Conservation (phyloP, 1,284 basidiomycete species). For the Moesziomyces sp. region DNA sequence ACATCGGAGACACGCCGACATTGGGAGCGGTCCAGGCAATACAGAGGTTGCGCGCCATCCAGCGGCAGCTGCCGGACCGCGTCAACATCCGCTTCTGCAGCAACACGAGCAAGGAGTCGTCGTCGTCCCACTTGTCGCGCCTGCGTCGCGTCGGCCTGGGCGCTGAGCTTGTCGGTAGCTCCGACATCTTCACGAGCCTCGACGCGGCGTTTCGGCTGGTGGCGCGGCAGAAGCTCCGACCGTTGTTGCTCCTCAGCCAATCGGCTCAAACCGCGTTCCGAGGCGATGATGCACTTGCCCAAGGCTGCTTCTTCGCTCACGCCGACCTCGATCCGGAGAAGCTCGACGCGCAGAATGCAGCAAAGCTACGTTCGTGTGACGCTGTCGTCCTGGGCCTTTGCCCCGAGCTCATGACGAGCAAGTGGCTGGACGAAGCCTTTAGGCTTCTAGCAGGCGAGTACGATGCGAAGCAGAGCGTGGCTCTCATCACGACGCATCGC, state of each 20-base stretch:
- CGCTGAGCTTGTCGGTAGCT: slow-evolving; percentile 11
- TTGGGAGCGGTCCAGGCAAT: slow-evolving; percentile 28
- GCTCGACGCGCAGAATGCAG: slow-evolving; percentile 8
- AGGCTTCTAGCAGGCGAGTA: slow-evolving; percentile 36
- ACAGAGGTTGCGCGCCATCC: slow-evolving; percentile 19
- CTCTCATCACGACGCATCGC: slow-evolving; percentile 41
- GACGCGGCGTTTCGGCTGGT: slow-evolving; percentile 28
- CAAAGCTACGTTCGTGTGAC: slow-evolving; percentile 20
- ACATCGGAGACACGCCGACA: slow-evolving; percentile 35
- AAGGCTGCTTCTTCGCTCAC: slow-evolving; percentile 20
- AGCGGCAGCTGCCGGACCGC: slow-evolving; percentile 7
- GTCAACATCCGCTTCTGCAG: slow-evolving; percentile 42
- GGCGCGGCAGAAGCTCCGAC: slow-evolving; percentile 14
- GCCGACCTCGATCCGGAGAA: slow-evolving; percentile 13
- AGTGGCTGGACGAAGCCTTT: slow-evolving; percentile 42
- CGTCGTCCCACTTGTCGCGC: slow-evolving; percentile 22
- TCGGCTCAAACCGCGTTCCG: slow-evolving; percentile 27
- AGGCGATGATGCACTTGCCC: slow-evolving; percentile 1
- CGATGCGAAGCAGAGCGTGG: slow-evolving; percentile 7
- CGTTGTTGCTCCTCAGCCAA: slow-evolving; percentile 23
- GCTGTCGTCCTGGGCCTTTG: slow-evolving; percentile 43
- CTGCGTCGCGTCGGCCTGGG: slow-evolving; percentile 20
- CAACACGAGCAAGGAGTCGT: slow-evolving; percentile 46
- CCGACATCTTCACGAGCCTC: slow-evolving; percentile 39
- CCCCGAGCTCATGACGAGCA: slow-evolving; percentile 42